Evolutionary conservation across 331 rosid genomes (phyloP), one percentile per base, ranked within the genome.

Genomic region (Saraca asoca): DNA sequence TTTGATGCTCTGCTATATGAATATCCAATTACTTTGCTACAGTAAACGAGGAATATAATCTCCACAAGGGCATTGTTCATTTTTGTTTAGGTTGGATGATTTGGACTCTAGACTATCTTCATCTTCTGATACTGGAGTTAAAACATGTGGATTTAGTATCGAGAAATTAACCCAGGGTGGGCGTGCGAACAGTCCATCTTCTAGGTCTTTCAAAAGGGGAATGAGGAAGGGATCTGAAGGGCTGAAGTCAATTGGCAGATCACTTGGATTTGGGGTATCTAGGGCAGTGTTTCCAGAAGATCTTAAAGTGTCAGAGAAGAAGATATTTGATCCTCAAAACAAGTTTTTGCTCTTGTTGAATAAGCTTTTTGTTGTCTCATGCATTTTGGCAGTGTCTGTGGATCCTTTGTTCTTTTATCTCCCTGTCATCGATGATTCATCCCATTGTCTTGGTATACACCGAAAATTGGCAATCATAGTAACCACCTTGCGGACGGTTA

Each of bases 211-310:
- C 71, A 90, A 86, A 73, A 89, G 67, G 80, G 95, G 91, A 72
- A 86, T 93, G 98, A 87, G 58, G 75, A 89, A 83, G 77, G 96
- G 98, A 18, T 93, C 98, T 8, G 96, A 89, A 84, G 98, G 98
- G 77, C 87, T 93, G 46, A 89, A 89, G 81, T 87, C 94, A 31
- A 84, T 93, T 51, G 98, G 98, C 17, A 85, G 95, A 59, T 78
- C 96, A 17, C 88, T 92, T 71, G 83, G 90, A 62, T 88, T 92
- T 67, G 94, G 96, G 70, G 91, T 93, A 68, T 85, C 96, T 64
- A 87, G 79, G 77, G 98, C 90, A 5, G 96, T 93, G 77, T 93
- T 93, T 68, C 95, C 95, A 2, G 98, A 93, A 83, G 98, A 93
- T 81, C 94, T 93, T 39, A 78, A 93, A 62, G 95, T 73, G 53